phyloP scores from a whole-genome alignment of 2,329 filamentous ascomycete species.

The Colletotrichum lupini region DNA sequence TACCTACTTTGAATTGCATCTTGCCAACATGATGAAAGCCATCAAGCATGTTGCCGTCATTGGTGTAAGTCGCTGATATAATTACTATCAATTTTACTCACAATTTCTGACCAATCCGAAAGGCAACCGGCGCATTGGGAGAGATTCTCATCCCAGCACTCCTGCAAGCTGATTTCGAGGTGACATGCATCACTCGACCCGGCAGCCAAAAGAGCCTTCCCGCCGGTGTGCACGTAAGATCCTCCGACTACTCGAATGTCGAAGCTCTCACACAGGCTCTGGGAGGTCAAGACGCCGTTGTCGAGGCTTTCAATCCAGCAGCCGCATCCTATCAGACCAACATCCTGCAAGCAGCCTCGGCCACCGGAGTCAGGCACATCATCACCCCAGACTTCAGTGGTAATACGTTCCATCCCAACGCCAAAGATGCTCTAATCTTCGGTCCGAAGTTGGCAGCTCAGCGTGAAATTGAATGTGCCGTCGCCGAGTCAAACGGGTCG shows the following conservation, averaged over 20 bases:
- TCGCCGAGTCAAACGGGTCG: background rate
- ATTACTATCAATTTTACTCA: too few relatives aligned
- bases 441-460: slow-evolving; percentile 36
- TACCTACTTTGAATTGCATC: too few relatives aligned
- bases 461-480: slow-evolving; percentile 38
- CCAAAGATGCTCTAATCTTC: slow-evolving; percentile 32
- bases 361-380: slow-evolving; percentile 35
- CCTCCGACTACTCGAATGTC: slow-evolving; percentile 58
- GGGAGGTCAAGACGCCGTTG: slow-evolving; percentile 45
- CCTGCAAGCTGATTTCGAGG: background rate
- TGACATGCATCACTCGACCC: background rate
- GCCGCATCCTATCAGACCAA: slow-evolving; percentile 35
- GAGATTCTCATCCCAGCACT: slow-evolving; percentile 11
- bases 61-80: background rate
- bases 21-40: too few relatives aligned
- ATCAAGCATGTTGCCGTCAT: slow-evolving; percentile 10
- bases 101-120: background rate
- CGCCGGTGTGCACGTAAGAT: slow-evolving; percentile 47
- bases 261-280: slow-evolving; percentile 42
- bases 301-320: slow-evolving; percentile 43
- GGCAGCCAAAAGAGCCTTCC: slow-evolving; percentile 36
- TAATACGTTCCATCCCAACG: slow-evolving; percentile 37
- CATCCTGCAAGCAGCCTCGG: slow-evolving; percentile 36
- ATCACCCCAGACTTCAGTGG: slow-evolving; percentile 40
- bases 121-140: slow-evolving; percentile 13